Evolutionary conservation across 345 rosid species (phyloP), one percentile per base, ranked within the genome.

Genomic region (Populus alba): DNA sequence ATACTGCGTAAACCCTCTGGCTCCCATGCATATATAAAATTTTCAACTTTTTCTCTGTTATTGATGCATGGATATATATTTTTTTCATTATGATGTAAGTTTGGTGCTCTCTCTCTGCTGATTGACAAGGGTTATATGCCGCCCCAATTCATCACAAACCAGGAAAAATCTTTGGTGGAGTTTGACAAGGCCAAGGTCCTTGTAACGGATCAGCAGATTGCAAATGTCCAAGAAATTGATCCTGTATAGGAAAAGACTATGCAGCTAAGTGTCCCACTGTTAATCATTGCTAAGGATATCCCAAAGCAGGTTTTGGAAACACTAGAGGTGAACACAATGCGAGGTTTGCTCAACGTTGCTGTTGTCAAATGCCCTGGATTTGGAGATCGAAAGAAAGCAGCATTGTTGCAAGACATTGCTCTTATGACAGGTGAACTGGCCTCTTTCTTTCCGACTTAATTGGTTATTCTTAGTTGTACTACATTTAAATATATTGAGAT

Each of bases 71-170:
- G 38, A 37, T 37, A 37, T 31, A 37, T 37, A 4, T 57, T 37
- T 3, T 76, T 53, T 55, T 43, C 43, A 20, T 15, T 10, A 5
- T 25, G 17, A 17, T 37, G 68, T 43, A 69, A 15, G 59, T 59
- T n/a, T 43, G 13, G 70, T 73, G 7, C 74, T 72, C 51, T 37
- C 76, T 87, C 68, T 85, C 47, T 43, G 68, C 88, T 92, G 98
- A 77, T 93, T 83, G 96, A 95, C 81, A 90, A 90, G 90, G 99
- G 97, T 59, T 91, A 88, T 72, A 91, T 91, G 89, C 92, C 92
- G 0, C 89, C 94, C 15, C 91, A 83, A 3, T 95, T 95, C 93
- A 88, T 95, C 67, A 92, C 96, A 47, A 95, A 93, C 79, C 94
- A 86, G 74, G 96, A 89, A 43, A 93, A 83, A 57, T 91, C 92